Conservation (phyloP, 495 filamentous ascomycete genomes). For the Apodospora peruviana region DNA sequence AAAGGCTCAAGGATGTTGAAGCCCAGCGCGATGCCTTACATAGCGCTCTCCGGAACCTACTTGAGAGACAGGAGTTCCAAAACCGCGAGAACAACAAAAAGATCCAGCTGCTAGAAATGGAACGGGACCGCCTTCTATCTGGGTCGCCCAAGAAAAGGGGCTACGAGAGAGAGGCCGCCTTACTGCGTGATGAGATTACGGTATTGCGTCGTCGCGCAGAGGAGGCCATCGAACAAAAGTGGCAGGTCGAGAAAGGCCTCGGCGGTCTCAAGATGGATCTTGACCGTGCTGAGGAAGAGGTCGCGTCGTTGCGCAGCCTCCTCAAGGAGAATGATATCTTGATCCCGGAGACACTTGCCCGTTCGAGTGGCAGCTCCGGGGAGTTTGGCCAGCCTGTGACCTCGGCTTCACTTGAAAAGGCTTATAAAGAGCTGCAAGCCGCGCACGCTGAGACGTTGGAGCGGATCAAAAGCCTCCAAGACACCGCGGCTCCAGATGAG, state of each 20-base stretch:
- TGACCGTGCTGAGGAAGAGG: constrained; percentile 92
- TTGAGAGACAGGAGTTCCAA: constrained; percentile 81
- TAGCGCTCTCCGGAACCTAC: constrained; percentile 72
- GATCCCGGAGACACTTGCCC: constrained; percentile 50
- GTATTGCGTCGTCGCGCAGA: constrained; percentile 82
- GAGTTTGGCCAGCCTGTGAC: constrained; percentile 37
- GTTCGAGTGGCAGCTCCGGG: constrained; percentile 34
- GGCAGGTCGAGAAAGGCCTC: constrained; percentile 90
- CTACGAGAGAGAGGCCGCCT: constrained; percentile 75
- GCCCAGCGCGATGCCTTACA: constrained; percentile 90
- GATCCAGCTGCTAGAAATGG: constrained; percentile 66
- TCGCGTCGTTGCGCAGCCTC: constrained; percentile 67
- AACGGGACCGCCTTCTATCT: constrained; percentile 67
- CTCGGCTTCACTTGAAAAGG: constrained; percentile 69
- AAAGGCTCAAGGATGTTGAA: constrained; percentile 87
- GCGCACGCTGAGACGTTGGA: constrained; percentile 48
- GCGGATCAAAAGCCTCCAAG: constrained; percentile 52
- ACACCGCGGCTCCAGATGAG: constrained; percentile 35
- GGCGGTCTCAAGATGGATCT: constrained; percentile 94
- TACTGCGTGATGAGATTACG: constrained; percentile 77
- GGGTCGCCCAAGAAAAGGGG: constrained; percentile 66
- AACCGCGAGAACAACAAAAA: constrained; percentile 73
- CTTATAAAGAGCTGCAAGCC: constrained; percentile 72
- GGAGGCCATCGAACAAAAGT: constrained; percentile 94
- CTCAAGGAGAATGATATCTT: constrained; percentile 84